Evolutionary conservation across 805 yeast species (phyloP), one percentile per base, ranked within the genome.

Genomic region (Cyberlindnera suaveolens): DNA sequence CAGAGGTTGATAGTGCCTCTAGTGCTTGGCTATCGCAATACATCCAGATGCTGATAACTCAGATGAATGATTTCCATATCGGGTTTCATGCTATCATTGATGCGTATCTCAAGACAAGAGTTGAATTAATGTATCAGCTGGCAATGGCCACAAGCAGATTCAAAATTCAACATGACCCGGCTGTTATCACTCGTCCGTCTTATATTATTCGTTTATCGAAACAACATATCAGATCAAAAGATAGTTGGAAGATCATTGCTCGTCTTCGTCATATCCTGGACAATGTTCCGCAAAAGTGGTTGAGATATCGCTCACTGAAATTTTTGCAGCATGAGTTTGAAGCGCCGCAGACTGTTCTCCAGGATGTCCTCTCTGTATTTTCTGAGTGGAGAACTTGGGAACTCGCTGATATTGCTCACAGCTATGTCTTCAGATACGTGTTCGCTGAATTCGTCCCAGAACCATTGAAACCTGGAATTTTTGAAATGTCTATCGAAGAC

Each of bases 311-410:
- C 5, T 67, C 70, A 33, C 38, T 53, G 1, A 42, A 51, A 18
- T 59, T 75, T 38, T 54, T 58, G 1, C 45, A 52, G 1, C 49
- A 59, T 2, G 47, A 62, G 0, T 72, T 78, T 68, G 59, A 60
- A 15, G 68, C 76, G 0, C 82, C 87, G 0, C 49, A 46, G 0
- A 65, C 71, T 47, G 89, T 89, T 0, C 68, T 70, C 45, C 65
- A 67, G 8, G 71, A 71, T 14, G 85, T 86, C 2, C 60, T 78
- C 19, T 64, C 70, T 3, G 70, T 80, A 1, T 88, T 89, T 53
- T 68, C 80, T 0, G 68, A 72, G 13, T 93, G 98, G 97, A 77
- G 97, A 68, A 78, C 80, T 46, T 90, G 98, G 97, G 99, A 91
- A 53, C 82, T 85, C 36, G 70, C 79, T 29, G 77, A 77, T 52